These are phyloP conservation scores for Yamadazyma tumulicola DNA, from an alignment of 805 yeast species.

Conservation along the genomic window DNA sequence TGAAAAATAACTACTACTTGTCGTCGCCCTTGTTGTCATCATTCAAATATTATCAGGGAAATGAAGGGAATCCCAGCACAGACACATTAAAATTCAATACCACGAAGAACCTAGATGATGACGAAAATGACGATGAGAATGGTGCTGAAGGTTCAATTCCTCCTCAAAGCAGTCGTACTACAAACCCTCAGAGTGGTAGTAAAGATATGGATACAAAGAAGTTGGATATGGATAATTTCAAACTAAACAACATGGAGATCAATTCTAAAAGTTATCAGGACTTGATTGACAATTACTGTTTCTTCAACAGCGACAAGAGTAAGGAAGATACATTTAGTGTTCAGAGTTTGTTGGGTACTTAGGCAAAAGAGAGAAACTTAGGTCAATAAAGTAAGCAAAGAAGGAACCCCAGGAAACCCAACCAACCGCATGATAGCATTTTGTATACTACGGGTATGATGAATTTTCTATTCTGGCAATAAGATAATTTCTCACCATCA, in stretches of 20 bases:
- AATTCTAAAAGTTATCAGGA: conserved; percentile 52
- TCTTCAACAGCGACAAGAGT: conserved; percentile 30
- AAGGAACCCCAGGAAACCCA: too few species aligned
- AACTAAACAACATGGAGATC: conserved; percentile 4
- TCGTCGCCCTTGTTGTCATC: conserved; percentile 34
- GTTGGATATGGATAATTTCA: conserved; percentile 1
- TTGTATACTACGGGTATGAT: too few species aligned
- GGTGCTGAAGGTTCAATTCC: conserved; percentile 5
- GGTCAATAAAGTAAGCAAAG: neutral
- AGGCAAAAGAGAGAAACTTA: neutral
- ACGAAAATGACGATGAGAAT: neutral
- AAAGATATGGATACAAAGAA: neutral
- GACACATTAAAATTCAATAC: conserved; percentile 3
- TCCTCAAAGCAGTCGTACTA: conserved; percentile 5
- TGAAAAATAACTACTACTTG: conserved; percentile 31
- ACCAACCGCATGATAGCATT: too few species aligned
- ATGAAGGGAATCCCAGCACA: neutral
- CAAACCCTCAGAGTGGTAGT: conserved; percentile 2
- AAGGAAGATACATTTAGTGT: conserved; percentile 15
- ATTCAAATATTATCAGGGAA: conserved; percentile 6
- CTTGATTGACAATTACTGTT: conserved; percentile 58
- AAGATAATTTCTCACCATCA: too few species aligned
- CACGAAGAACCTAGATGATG: neutral
- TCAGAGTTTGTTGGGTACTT: conserved; percentile 18
- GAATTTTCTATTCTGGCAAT: too few species aligned